Evolutionary conservation across 352 stramenopile species (phyloP).

Genomic region (Phytophthora chlamydospora): DNA sequence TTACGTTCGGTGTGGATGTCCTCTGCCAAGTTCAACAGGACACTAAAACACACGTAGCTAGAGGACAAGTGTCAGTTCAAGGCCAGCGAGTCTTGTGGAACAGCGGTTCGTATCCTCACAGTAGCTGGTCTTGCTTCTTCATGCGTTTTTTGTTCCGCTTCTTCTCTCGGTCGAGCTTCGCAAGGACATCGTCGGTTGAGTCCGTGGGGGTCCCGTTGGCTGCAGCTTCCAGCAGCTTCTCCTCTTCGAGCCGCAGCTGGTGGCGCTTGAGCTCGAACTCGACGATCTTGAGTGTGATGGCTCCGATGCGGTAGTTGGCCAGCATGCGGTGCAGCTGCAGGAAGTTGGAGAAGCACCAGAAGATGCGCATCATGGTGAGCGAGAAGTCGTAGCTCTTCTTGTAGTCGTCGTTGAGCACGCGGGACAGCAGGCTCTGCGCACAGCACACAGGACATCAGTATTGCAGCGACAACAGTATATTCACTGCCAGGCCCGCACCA

Average conservation of each 20-base stretch:
- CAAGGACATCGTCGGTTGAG: constrained; percentile 35
- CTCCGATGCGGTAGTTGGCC: constrained; percentile 93
- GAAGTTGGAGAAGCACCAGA: constrained; percentile 96
- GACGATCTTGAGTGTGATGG: constrained; percentile 94
- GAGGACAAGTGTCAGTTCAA: constrained; percentile 10
- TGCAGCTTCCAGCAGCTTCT: constrained; percentile 53
- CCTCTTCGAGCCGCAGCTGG: constrained; percentile 79
- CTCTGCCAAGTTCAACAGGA: constrained; percentile 95
- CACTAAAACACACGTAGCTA: constrained; percentile 90
- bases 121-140: constrained; percentile 94
- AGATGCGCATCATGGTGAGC: constrained; percentile 95
- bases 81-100: no score
- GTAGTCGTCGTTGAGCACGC: constrained; percentile 95
- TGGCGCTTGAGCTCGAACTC: constrained; percentile 94
- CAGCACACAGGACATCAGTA: background rate
- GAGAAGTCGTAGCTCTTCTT: constrained; percentile 95
- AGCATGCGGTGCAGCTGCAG: constrained; percentile 94
- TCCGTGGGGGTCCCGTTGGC: constrained; percentile 31
- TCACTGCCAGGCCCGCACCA: constrained; percentile 51
- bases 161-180: constrained; percentile 80
- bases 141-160: constrained; percentile 90
- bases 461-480: background rate
- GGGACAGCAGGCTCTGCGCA: constrained; percentile 79
- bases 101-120: constrained; percentile 52
- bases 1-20: constrained; percentile 94